Base-by-base conservation (phyloP, 176 grass and related monocot species). In the Elaeis guineensis region DNA sequence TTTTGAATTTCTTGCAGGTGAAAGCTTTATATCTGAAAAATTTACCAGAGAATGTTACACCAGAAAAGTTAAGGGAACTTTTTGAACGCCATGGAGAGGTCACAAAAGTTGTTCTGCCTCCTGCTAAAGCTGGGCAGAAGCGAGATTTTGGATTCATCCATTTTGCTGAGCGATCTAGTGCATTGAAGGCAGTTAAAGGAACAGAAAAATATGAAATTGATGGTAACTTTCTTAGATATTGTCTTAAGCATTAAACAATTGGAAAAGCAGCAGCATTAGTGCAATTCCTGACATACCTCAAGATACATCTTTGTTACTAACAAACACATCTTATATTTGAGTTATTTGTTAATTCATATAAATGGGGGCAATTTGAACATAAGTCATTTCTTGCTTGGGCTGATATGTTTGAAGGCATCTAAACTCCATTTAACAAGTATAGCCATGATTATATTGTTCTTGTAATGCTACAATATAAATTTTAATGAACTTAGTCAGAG, bases 21-120 rank as follows among this genome's bases (percentile, higher is more conserved):
- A 98, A 98, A 63, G 89, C 87, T 54, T 79, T 98, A 70, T 98
- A 98, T 64, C 77, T 98, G 77, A 98, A 92, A 73, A 98, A 98
- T 70, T 68, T 98, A 24, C 93, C 93, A 21, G 93, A 98, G 61
- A 78, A 91, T 78, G 82, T 65, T 65, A 85, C 75, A 5, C 85
- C 88, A 69, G 93, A 98, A 52, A 89, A 75, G 63, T 63, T 98
- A 25, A 92, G 89, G 79, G 93, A 98, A 22, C 58, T 98, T 25
- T 98, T 98, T 50, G 88, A 98, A 78, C 60, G 26, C 22, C 76
- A 92, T 78, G 93, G 93, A 59, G 93, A 98, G 60, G 67, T 98
- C 49, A 89, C 84, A 61, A 98, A 89, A 73, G 30, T 98, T 2
- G 87, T 92, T 50, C 63, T 98, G 58, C 93, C 93, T 24, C 93